A percentile compares a stretch with the other conserved stretches of the same genome.
Conservation (phyloP, 2,329 filamentous ascomycete genomes). For the Tolypocladium sp. region DNA sequence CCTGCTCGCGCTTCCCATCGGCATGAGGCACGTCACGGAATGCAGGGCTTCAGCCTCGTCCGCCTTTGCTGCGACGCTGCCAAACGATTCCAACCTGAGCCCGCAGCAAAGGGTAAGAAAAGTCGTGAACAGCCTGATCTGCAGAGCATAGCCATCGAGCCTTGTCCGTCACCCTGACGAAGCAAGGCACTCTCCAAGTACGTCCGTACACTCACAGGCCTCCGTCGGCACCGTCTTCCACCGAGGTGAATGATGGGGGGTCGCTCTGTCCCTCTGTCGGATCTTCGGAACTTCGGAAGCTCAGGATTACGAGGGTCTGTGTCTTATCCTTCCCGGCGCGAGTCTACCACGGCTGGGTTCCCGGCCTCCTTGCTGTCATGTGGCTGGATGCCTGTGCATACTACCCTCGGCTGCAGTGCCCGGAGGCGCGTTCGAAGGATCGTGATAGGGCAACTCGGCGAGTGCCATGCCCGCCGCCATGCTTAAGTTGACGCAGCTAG, state of each 20-base stretch:
- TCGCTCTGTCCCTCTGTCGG: neutral
- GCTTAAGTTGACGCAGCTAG: neutral
- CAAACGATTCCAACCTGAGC: neutral
- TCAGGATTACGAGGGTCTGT: neutral
- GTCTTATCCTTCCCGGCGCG: neutral
- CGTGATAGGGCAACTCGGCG: neutral
- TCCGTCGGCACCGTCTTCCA: neutral
- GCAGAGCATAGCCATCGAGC: neutral
- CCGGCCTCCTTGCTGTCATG: neutral
- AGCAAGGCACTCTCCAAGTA: neutral
- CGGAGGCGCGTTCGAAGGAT: neutral
- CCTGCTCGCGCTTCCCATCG: neutral
- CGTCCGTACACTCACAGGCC: neutral
- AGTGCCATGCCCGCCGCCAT: neutral
- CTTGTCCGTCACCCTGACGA: neutral
- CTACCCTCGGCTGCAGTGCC: neutral
- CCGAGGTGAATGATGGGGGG: neutral
- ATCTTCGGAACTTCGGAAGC: neutral
- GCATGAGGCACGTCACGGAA: neutral
- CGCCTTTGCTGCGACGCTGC: neutral
- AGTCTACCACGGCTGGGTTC: neutral
- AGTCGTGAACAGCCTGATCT: neutral
- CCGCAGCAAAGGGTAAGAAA: neutral
- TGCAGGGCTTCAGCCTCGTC: neutral
- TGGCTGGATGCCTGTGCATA: neutral